These are phyloP conservation scores for Sindora glabra DNA, from an alignment of 306 rosid species.

Conservation along the genomic window DNA sequence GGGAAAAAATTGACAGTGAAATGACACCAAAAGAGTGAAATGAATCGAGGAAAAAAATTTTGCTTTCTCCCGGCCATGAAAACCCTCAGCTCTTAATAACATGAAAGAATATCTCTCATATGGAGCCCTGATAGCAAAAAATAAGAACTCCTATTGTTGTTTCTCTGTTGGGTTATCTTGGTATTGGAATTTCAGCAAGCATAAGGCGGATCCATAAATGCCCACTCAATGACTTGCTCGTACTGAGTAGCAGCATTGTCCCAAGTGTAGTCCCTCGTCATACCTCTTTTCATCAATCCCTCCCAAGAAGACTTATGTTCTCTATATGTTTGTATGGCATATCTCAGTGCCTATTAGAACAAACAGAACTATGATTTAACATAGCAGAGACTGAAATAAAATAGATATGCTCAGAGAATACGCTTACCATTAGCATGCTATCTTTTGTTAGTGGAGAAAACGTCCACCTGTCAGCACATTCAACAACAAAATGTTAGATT, in stretches of 20 bases:
- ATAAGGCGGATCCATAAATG: slow-evolving; percentile 58
- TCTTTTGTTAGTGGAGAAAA: slow-evolving; percentile 71
- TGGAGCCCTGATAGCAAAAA: neutral
- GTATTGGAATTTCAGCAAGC: slow-evolving; percentile 21
- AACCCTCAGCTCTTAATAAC: no score
- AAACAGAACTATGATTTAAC: neutral
- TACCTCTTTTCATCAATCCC: slow-evolving; percentile 67
- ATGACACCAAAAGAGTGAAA: neutral
- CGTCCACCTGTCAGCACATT: slow-evolving; percentile 63
- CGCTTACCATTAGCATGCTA: slow-evolving; percentile 65
- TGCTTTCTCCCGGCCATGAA: neutral
- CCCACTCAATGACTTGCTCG: slow-evolving; percentile 74
- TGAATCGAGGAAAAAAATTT: neutral
- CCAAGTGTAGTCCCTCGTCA: slow-evolving; percentile 71
- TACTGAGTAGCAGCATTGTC: slow-evolving; percentile 64
- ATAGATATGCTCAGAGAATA: neutral
- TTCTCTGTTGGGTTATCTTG: neutral
- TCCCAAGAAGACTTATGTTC: slow-evolving; percentile 71
- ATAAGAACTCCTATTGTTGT: neutral
- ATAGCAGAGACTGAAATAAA: neutral
- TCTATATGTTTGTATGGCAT: slow-evolving; percentile 44
- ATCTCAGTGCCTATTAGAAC: slow-evolving; percentile 47
- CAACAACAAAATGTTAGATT: slow-evolving; percentile 8
- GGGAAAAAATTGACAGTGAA: neutral
- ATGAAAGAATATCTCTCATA: neutral